Evolutionary conservation across 2,329 filamentous ascomycete species (phyloP).

Genomic region (Myriangium duriaei): DNA sequence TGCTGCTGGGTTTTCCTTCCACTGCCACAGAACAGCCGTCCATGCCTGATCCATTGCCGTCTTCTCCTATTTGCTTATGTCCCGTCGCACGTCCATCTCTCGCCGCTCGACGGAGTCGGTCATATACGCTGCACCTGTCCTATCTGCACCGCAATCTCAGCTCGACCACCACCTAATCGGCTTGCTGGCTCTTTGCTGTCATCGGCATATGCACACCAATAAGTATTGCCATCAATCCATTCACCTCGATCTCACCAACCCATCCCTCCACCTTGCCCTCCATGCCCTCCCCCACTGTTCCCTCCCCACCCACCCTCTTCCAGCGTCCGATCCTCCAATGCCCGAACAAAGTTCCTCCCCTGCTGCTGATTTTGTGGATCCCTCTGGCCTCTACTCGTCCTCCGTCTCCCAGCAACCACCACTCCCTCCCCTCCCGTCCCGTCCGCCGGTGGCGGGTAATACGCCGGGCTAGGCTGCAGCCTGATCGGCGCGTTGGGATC

Average conservation of each 20-base stretch:
- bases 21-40: no score
- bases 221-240: no score
- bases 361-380: slow-evolving; percentile 39
- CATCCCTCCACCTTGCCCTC: slow-evolving; percentile 9
- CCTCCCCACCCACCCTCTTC: slow-evolving; percentile 59
- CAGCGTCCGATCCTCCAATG: slow-evolving; percentile 82
- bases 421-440: slow-evolving; percentile 56
- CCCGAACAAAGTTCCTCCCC: slow-evolving; percentile 80
- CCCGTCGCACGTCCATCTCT: no score
- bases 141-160: no score
- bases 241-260: slow-evolving; percentile 8
- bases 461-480: slow-evolving; percentile 87
- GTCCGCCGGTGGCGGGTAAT: slow-evolving; percentile 87
- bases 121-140: no score
- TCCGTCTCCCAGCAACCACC: slow-evolving; percentile 62
- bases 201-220: no score
- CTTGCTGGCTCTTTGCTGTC: no score
- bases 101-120: no score
- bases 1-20: no score
- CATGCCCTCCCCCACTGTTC: slow-evolving; percentile 39
- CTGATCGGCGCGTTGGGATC: slow-evolving; percentile 91
- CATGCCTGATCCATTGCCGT: no score
- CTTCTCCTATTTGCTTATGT: no score
- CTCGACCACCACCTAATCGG: no score
- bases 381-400: slow-evolving; percentile 38